Base-by-base conservation (phyloP, 2,329 filamentous ascomycete species). In the Neofusicoccum umdonicola region DNA sequence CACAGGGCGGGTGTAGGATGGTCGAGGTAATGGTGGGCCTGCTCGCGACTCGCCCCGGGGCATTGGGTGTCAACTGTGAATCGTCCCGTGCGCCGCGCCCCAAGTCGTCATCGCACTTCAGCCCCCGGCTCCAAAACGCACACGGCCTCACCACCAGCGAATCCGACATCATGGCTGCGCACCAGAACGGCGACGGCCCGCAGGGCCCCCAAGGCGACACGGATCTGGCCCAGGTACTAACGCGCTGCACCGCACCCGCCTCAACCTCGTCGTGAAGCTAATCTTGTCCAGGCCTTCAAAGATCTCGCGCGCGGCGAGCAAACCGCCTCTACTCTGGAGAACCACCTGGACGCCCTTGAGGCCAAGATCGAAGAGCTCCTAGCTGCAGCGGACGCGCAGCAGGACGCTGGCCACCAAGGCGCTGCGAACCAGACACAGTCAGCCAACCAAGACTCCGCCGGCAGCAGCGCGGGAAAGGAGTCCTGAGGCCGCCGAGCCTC, bases 301-400 rank as follows among this genome's bases (percentile, higher is more conserved):
- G 81, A 83, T 66, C 77, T 84, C 39, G 78, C 80, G 39, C 84
- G 82, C 65, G 85, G 85, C 70, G 85, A 87, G 73, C 78, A 77
- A 66, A 83, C 84, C 37, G 85, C 85, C 5, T 76, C 82, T 34
- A 83, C 81, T 19, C 73, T 87, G 35, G 85, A 87, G 71, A 80
- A 79, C 66, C 82, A 85, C 68, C 78, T 87, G 37, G 80, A 79
- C 65, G 76, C 76, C 27, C 78, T 87, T 62, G 85, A 87, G 71
- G 78, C 77, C 63, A 84, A 83, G 72, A 85, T 87, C 54, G 82
- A 85, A 67, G 79, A 81, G 50, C 71, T 85, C 4, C 74, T 85
- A 17, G 82, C 79, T 15, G 78, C 80, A 62, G 80, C 83, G 19
- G 81, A 82, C 66, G 52, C 56, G 4, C 56, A 60, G 27, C 56